phyloP scores from a whole-genome alignment of 139 green algal genomes.

The Nannochloris sp. region DNA sequence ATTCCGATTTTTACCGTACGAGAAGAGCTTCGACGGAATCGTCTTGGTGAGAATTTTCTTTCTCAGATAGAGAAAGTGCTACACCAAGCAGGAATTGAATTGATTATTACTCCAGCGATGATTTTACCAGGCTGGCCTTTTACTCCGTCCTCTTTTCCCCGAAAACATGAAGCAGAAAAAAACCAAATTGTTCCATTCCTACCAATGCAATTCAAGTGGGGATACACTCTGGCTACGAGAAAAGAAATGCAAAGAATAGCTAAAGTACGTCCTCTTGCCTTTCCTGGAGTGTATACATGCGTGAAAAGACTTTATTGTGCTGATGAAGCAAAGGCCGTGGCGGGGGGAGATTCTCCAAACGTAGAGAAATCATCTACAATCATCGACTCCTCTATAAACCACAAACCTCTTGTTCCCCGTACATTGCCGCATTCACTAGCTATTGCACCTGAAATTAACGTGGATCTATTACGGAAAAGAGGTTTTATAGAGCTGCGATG shows the following conservation, averaged over 20 bases:
- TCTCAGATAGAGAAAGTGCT: constrained; percentile 25
- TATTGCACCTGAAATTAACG: too few relatives aligned
- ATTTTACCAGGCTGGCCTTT: not conserved
- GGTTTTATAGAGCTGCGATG: too few relatives aligned
- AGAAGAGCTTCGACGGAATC: constrained; percentile 31
- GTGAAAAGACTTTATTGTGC: not conserved
- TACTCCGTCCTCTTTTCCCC: not conserved
- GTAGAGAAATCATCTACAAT: too few relatives aligned
- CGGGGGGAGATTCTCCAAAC: too few relatives aligned
- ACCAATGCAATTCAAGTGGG: constrained; percentile 10
- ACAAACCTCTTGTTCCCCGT: too few relatives aligned
- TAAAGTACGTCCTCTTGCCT: not conserved
- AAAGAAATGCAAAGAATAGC: not conserved
- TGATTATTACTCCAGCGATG: not conserved
- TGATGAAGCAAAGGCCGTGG: too few relatives aligned
- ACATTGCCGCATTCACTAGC: too few relatives aligned
- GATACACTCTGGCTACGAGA: constrained; percentile 3
- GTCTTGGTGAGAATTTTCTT: constrained; percentile 27
- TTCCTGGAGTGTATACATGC: constrained; percentile 4
- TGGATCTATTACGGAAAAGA: too few relatives aligned
- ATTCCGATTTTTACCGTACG: constrained; percentile 32
- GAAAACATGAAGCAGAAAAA: too few relatives aligned
- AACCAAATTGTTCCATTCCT: not conserved
- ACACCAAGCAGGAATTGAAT: not conserved
- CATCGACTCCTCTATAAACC: too few relatives aligned